Base-by-base conservation (phyloP, 78 protist species). In the Dictyostelium firmibasis region DNA sequence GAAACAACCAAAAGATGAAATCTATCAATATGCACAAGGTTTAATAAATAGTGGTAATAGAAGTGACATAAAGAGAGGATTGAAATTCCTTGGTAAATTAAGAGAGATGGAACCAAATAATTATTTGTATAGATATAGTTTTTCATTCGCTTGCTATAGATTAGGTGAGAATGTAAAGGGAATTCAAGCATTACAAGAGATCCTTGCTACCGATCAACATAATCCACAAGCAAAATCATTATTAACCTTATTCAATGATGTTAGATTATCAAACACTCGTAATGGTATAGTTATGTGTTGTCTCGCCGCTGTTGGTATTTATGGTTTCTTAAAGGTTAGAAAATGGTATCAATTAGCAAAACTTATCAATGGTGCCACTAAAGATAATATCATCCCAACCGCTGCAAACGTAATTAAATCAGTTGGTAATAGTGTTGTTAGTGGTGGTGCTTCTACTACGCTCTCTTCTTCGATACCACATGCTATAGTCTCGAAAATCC, bases 151-250 rank as follows among this genome's bases (percentile, higher is more conserved):
- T 5, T 89, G 85, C 50, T 89, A 89, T 89, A 36, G 94, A 44
- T 69, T 89, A 5, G 79, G 79, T n/a, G 64, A 69, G 23, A 89
- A 89, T 81, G 72, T 8, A 18, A 72, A 89, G 27, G 94, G 94
- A 50, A 35, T 89, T 16, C 83, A 89, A 50, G 3, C 41, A 50
- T 50, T 89, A 20, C 87, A 89, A 35, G 94, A 89, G 27, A 81
- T 89, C 35, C 47, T 89, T 7, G 13, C 72, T 25, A 89, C 86
- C 0, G 94, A 89, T 69, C 94, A 85, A 81, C 94, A 89, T 60
- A 89, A 89, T 84, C 94, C 94, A 43, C 94, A 89, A 33, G 94
- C 79, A 14, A 57, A 47, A 89, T 89, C 94, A 43, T 60, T 89
- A 10, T 53, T 89, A 38, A 50, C 82, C 14, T 43, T 89, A n/a